Conservation (phyloP, 2,329 filamentous ascomycete species). For the Cercospora nicotianae region DNA sequence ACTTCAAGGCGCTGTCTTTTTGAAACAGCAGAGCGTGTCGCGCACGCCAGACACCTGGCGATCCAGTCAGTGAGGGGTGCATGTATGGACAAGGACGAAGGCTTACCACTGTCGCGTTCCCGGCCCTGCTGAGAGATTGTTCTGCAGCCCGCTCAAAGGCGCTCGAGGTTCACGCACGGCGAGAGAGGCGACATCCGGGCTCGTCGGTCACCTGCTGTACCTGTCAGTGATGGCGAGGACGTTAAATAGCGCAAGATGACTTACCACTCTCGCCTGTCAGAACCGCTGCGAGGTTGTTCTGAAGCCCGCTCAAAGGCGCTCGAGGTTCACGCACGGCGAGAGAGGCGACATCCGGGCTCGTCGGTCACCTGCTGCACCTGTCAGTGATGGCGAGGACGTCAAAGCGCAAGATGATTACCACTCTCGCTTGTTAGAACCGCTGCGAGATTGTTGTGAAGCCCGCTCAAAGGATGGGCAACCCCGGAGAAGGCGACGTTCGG, state of each 20-base stretch:
- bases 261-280: background rate
- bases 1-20: background rate
- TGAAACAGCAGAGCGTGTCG: background rate
- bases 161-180: background rate
- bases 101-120: background rate
- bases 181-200: background rate
- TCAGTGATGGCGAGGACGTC: background rate
- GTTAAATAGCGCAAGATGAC: background rate
- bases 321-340: background rate
- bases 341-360: background rate
- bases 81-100: background rate
- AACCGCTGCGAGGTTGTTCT: background rate
- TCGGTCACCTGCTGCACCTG: background rate
- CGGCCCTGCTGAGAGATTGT: background rate
- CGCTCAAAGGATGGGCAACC: background rate
- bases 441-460: background rate
- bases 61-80: background rate
- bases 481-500: background rate
- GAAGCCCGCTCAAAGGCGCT: background rate
- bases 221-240: background rate
- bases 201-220: background rate
- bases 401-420: background rate
- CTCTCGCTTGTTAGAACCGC: background rate
- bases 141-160: background rate
- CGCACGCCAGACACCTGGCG: background rate